These are phyloP conservation scores for Botrytis sinoallii DNA, from an alignment of 2,329 filamentous ascomycete genomes.

Conservation along the genomic window DNA sequence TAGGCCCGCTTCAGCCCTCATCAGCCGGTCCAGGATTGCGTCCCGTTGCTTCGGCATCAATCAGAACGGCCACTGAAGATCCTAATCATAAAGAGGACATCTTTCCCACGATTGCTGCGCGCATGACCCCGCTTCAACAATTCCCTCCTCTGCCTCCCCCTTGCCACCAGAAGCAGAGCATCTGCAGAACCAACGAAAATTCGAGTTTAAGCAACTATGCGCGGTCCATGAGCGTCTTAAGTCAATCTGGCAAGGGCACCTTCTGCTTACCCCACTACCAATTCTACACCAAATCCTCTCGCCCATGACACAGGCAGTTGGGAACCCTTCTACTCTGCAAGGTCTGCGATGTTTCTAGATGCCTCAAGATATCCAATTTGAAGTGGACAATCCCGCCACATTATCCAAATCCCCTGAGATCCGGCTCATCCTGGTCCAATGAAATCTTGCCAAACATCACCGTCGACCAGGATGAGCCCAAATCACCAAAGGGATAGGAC, in stretches of 20 bases:
- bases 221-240: not conserved
- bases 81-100: not conserved
- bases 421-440: constrained; percentile 23
- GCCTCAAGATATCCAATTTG: not conserved
- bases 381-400: constrained; percentile 19
- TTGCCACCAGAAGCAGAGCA: not conserved
- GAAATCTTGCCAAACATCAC: constrained; percentile 41
- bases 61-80: rapidly evolving
- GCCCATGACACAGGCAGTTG: not conserved
- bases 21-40: not conserved
- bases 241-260: rapidly evolving
- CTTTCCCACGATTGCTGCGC: not conserved
- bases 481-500: constrained; percentile 32
- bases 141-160: no score
- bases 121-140: not conserved
- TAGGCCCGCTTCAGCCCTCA: not conserved
- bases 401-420: constrained; percentile 33
- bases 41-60: not conserved
- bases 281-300: not conserved
- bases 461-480: constrained; percentile 32
- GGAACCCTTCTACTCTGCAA: rapidly evolving
- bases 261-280: not conserved
- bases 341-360: no score
- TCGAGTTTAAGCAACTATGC: not conserved
- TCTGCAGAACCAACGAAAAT: not conserved